These are phyloP conservation scores for Aureoboletus auriporus DNA, from an alignment of 768 basidiomycete genomes.

Conservation along the genomic window DNA sequence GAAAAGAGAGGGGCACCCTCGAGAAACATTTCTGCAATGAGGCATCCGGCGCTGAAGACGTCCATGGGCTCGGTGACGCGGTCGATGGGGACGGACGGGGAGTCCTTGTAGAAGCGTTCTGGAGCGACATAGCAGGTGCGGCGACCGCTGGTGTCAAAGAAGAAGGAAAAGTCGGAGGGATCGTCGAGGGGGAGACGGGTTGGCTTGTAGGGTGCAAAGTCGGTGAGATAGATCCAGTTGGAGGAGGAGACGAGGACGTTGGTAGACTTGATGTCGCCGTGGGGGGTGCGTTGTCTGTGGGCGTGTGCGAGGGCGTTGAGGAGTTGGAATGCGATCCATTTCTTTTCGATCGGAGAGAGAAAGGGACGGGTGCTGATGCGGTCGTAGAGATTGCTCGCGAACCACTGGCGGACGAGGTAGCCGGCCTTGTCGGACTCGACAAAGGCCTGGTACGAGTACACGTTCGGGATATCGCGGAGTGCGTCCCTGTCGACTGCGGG, in stretches of 20 bases:
- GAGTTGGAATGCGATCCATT: slow-evolving; percentile 96
- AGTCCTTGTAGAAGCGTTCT: slow-evolving; percentile 87
- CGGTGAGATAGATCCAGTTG: slow-evolving; percentile 93
- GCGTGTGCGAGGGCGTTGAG: slow-evolving; percentile 81
- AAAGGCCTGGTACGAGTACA: slow-evolving; percentile 85
- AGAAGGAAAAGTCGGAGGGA: slow-evolving; percentile 96
- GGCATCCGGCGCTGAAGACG: slow-evolving; percentile 92
- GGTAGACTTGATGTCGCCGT: slow-evolving; percentile 97
- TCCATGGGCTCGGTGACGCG: slow-evolving; percentile 97
- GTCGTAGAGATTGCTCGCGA: slow-evolving; percentile 92
- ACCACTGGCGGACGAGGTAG: slow-evolving; percentile 92
- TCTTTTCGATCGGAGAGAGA: slow-evolving; percentile 87
- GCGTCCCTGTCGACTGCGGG: slow-evolving; percentile 80
- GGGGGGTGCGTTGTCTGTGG: slow-evolving; percentile 81
- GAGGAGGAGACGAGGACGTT: slow-evolving; percentile 96
- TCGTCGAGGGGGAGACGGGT: slow-evolving; percentile 94
- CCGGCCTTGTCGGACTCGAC: slow-evolving; percentile 96
- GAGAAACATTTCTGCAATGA: slow-evolving; percentile 91
- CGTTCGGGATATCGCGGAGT: slow-evolving; percentile 78
- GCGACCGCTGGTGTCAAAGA: slow-evolving; percentile 91
- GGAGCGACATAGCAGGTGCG: slow-evolving; percentile 96
- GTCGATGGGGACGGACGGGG: slow-evolving; percentile 57
- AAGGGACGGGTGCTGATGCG: slow-evolving; percentile 98
- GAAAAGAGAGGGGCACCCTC: slow-evolving; percentile 94
- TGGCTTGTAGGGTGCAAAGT: slow-evolving; percentile 94